Evolutionary conservation across 1,284 basidiomycete species (phyloP), one percentile per base, ranked within the genome.

Genomic region (Ceratobasidium sp.): DNA sequence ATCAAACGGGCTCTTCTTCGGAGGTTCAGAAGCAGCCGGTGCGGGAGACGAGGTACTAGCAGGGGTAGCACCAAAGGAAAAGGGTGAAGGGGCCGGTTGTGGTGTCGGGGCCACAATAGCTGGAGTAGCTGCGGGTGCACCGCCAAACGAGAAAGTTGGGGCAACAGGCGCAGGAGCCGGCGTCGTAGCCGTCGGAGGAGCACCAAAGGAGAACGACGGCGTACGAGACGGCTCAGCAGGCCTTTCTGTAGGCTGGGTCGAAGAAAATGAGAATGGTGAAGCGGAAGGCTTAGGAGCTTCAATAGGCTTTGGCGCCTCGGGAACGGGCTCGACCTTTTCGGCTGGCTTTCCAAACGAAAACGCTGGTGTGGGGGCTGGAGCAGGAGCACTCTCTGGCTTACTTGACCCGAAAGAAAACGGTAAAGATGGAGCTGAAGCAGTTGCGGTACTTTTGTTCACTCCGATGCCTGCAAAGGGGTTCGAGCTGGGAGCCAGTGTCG

Each of bases 1-100:
- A 83, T 99, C 99, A 83, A 89, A 99, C 79, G 94, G 32, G 96
- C 96, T 73, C 94, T 88, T 80, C 99, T 39, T 39, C 82, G n/a
- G n/a, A n/a, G 4, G 26, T 32, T 76, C 75, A 62, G 76, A 75
- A 71, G 73, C 74, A 61, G 81, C 76, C 39, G 79, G 74, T 45
- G 78, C 72, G 10, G 80, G 77, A 41, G 82, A 61, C 2, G 64
- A 39, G 3, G 80, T 76, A 8, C 82, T 78, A 21, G 82, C 74
- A 5, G 84, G 76, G 18, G 52, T 45, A n/a, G n/a, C n/a, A 16
- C 50, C 48, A 67, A 67, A 67, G 12, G 32, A 10, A 34, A 67
- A 67, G 3, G 64, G 32, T 16, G 48, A 39, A 32, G 16, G 26
- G 4, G 79, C 75, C 28, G 82, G 74, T 8, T 80, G 73, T 12